phyloP scores from a whole-genome alignment of 2,329 filamentous ascomycete species.

The Fusarium buharicum region DNA sequence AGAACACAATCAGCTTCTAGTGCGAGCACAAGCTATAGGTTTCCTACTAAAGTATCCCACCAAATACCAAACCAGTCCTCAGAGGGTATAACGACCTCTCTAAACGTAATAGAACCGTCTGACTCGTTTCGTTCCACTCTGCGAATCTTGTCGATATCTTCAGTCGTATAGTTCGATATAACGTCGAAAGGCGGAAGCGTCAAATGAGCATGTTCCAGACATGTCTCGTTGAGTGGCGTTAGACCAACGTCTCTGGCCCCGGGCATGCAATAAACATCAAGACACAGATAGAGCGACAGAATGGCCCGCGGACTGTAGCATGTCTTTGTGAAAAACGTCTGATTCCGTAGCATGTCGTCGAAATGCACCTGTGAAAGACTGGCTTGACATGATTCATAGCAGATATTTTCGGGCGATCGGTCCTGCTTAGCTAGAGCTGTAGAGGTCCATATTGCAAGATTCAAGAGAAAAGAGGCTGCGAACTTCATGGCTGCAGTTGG shows the following conservation, averaged over 20 bases:
- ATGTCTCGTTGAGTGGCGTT: slow-evolving; percentile 50
- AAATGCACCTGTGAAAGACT: slow-evolving; percentile 47
- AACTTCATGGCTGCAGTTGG: slow-evolving; percentile 34
- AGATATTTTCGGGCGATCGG: slow-evolving; percentile 39
- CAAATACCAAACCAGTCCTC: slow-evolving; percentile 49
- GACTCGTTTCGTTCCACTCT: slow-evolving; percentile 47
- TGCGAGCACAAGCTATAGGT: background rate
- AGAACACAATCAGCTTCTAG: slow-evolving; percentile 6
- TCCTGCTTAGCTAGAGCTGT: background rate
- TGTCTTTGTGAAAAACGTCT: slow-evolving; percentile 29
- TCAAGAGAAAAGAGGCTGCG: background rate
- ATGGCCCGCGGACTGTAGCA: slow-evolving; percentile 48
- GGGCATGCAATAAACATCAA: slow-evolving; percentile 50
- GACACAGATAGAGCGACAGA: slow-evolving; percentile 53
- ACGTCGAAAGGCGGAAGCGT: slow-evolving; percentile 51
- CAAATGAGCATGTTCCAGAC: slow-evolving; percentile 37
- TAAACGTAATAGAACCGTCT: slow-evolving; percentile 17
- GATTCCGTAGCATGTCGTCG: slow-evolving; percentile 43
- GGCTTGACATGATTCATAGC: slow-evolving; percentile 49
- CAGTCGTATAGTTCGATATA: slow-evolving; percentile 50
- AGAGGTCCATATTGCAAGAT: background rate
- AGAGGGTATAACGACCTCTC: slow-evolving; percentile 51
- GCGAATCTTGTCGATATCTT: slow-evolving; percentile 47
- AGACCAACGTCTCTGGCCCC: slow-evolving; percentile 42
- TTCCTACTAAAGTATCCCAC: slow-evolving; percentile 53